Conservation (phyloP, 2,329 filamentous ascomycete genomes). For the Colletotrichum higginsianum region DNA sequence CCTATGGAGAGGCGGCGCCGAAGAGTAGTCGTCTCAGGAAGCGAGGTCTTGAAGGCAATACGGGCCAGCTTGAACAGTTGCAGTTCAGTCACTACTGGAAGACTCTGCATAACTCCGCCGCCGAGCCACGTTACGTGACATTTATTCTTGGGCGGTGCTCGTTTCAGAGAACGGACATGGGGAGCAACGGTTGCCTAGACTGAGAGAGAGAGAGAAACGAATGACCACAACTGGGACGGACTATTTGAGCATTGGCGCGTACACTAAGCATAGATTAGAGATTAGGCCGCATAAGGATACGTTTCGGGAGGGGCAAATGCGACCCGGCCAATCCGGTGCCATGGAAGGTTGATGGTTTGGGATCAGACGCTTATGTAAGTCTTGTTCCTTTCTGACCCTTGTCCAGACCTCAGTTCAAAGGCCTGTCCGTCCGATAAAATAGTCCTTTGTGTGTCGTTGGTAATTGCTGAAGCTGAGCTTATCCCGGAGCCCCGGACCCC, state of each 20-base stretch:
- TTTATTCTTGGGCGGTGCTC: not conserved
- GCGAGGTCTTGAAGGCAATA: slow-evolving; percentile 7
- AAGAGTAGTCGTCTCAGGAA: slow-evolving; percentile 9
- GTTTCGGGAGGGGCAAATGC: slow-evolving; percentile 9
- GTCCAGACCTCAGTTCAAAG: not conserved
- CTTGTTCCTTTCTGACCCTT: not conserved
- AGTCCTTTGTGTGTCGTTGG: too few species aligned
- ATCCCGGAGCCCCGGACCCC: too few species aligned
- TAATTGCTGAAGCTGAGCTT: too few species aligned
- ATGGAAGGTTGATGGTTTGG: too few species aligned
- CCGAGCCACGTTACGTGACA: slow-evolving; percentile 4
- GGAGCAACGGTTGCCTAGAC: not conserved
- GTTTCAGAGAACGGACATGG: not conserved
- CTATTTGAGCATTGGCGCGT: too few species aligned
- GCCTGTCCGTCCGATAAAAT: too few species aligned
- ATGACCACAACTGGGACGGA: not conserved
- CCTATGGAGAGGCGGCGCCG: slow-evolving; percentile 14
- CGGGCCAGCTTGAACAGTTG: too few species aligned
- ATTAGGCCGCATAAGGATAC: not conserved
- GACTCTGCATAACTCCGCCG: too few species aligned
- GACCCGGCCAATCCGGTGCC: slow-evolving; percentile 7
- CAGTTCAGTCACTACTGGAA: too few species aligned
- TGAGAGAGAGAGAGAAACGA: too few species aligned
- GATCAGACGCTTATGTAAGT: slow-evolving; percentile 7
- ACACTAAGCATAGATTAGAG: not conserved